Conservation (phyloP, 331 rosid genomes). For the Malus hybrid region DNA sequence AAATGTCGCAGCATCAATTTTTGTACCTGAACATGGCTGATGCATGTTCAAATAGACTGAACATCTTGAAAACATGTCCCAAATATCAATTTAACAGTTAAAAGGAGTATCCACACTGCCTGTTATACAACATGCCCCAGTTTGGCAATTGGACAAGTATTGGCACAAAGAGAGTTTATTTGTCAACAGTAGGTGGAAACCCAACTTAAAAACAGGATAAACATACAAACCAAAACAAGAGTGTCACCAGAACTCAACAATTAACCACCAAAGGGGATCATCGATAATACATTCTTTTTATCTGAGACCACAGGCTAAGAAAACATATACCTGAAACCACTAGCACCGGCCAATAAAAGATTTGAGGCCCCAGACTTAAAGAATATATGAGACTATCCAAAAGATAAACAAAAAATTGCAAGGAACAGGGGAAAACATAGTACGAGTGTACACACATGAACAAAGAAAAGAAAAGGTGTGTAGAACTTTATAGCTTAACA, state of each 20-base stretch:
- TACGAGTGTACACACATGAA: not conserved
- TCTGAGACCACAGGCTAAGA: not conserved
- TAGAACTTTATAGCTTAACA: not conserved
- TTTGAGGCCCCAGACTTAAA: not conserved
- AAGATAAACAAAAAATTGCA: not conserved
- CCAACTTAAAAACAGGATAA: not conserved
- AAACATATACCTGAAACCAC: too few species aligned
- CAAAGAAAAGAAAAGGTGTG: not conserved
- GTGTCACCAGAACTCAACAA: not conserved
- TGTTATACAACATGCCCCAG: not conserved
- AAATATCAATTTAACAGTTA: not conserved
- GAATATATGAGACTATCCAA: not conserved
- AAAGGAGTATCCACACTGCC: not conserved
- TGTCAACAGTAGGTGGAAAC: not conserved
- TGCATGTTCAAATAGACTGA: not conserved
- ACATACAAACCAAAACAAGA: not conserved
- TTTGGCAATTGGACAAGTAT: not conserved
- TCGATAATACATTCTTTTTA: not conserved
- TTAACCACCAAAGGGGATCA: not conserved
- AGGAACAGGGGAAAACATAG: not conserved
- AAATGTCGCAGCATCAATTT: not conserved
- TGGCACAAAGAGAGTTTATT: not conserved
- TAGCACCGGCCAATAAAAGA: too few species aligned
- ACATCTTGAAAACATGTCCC: not conserved
- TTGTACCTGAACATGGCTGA: not conserved